Conservation (phyloP, 768 basidiomycete genomes). For the Omphalotus guepiniiformis region DNA sequence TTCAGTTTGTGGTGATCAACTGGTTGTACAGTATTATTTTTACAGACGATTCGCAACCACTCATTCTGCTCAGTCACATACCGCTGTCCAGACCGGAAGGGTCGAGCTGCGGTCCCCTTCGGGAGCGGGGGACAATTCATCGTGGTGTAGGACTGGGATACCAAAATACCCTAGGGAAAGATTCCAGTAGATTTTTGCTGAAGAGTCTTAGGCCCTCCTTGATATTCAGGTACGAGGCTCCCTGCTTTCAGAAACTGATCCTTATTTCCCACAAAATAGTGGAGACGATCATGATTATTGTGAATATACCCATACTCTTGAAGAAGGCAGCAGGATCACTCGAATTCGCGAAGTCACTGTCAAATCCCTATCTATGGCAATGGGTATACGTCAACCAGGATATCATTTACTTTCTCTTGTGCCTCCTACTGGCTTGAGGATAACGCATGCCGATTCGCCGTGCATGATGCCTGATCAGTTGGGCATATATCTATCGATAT, state of each 20-base stretch:
- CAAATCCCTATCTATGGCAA: conserved; percentile 87
- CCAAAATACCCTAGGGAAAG: conserved; percentile 75
- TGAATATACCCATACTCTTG: conserved; percentile 55
- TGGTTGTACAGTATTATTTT: neutral
- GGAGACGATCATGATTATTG: conserved; percentile 98
- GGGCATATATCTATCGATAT: conserved; percentile 67
- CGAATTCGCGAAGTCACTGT: conserved; percentile 73
- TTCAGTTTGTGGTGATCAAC: conserved; percentile 1
- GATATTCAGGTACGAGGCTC: conserved; percentile 61
- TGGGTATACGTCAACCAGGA: conserved; percentile 81
- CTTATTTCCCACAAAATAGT: conserved; percentile 31
- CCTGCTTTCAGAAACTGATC: neutral
- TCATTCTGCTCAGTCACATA: conserved; percentile 82
- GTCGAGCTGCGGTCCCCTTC: conserved; percentile 68
- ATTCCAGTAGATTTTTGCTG: conserved; percentile 64
- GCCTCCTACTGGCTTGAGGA: conserved; percentile 26
- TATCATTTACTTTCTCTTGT: conserved; percentile 85
- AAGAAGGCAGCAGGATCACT: conserved; percentile 17
- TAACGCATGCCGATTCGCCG: conserved; percentile 47
- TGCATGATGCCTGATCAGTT: conserved; percentile 87
- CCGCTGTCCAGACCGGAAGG: conserved; percentile 75
- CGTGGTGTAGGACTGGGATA: conserved; percentile 77
- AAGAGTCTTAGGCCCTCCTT: conserved; percentile 58
- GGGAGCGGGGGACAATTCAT: conserved; percentile 71
- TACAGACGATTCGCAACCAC: conserved; percentile 26